Conservation (phyloP, 2,329 filamentous ascomycete genomes). For the Venturia nashicola region DNA sequence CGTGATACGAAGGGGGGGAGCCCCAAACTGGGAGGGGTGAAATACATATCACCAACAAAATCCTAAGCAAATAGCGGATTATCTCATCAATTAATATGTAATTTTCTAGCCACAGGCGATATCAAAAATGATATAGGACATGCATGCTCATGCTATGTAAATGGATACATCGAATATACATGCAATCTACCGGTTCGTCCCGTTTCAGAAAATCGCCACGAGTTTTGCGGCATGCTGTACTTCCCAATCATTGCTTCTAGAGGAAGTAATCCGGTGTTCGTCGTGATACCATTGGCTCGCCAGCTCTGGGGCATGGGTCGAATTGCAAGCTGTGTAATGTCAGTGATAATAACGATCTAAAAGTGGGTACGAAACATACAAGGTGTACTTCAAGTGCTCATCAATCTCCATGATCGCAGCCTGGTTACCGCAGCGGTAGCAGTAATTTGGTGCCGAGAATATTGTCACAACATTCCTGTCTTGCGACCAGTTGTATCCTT, state of each 20-base stretch:
- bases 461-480: conserved; percentile 97
- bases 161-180: not conserved
- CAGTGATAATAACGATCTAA: conserved; percentile 11
- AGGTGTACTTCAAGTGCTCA: conserved; percentile 98
- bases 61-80: not conserved
- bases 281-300: conserved; percentile 92
- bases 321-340: conserved; percentile 75
- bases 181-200: not conserved
- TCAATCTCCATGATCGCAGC: conserved; percentile 99
- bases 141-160: not conserved
- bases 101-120: not conserved
- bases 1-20: no score
- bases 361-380: conserved; percentile 52
- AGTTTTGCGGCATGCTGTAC: not conserved
- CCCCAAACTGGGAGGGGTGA: no score
- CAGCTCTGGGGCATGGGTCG: conserved; percentile 91
- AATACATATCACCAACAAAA: not conserved
- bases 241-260: conserved; percentile 33
- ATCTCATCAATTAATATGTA: not conserved
- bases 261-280: conserved; percentile 99
- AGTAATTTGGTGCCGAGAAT: conserved; percentile 76
- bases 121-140: not conserved
- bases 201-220: not conserved
- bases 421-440: conserved; percentile 97
- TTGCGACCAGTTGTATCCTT: conserved; percentile 99